Conservation (phyloP, 2,329 filamentous ascomycete genomes). For the Cercospora sp. region DNA sequence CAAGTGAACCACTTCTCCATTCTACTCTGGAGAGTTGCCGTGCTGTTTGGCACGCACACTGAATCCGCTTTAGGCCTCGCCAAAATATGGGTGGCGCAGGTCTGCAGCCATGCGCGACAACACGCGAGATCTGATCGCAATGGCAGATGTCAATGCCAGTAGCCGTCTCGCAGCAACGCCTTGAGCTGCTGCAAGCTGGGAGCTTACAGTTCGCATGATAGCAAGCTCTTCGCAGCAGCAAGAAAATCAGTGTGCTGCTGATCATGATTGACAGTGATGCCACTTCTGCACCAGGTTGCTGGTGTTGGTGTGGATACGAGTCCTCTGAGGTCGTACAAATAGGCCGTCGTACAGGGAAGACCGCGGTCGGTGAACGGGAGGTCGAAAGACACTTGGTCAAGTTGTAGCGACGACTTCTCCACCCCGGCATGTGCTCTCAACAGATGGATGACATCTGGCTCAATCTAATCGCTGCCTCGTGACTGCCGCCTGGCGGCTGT, state of each 20-base stretch:
- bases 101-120: conserved; percentile 25
- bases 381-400: conserved; percentile 17
- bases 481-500: background rate
- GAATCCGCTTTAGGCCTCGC: conserved; percentile 16
- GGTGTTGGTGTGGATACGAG: conserved; percentile 23
- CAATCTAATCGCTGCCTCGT: background rate
- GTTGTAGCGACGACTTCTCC: conserved; percentile 26
- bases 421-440: conserved; percentile 21
- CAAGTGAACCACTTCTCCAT: conserved; percentile 19
- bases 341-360: conserved; percentile 23
- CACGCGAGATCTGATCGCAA: conserved; percentile 25
- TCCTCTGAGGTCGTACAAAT: conserved; percentile 13
- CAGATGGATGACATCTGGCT: conserved; percentile 17
- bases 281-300: conserved; percentile 24
- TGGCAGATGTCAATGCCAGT: conserved; percentile 28
- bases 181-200: background rate
- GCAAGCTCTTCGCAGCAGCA: background rate
- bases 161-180: conserved; percentile 15
- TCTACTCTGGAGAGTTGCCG: conserved; percentile 21
- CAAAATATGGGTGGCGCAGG: conserved; percentile 22
- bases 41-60: conserved; percentile 26
- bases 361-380: conserved; percentile 11
- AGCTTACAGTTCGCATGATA: background rate
- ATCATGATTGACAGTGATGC: conserved; percentile 23
- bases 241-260: conserved; percentile 4